Evolutionary conservation across 768 basidiomycete species (phyloP), one percentile per base, ranked within the genome.

Genomic region (Favolaschia claudopus): DNA sequence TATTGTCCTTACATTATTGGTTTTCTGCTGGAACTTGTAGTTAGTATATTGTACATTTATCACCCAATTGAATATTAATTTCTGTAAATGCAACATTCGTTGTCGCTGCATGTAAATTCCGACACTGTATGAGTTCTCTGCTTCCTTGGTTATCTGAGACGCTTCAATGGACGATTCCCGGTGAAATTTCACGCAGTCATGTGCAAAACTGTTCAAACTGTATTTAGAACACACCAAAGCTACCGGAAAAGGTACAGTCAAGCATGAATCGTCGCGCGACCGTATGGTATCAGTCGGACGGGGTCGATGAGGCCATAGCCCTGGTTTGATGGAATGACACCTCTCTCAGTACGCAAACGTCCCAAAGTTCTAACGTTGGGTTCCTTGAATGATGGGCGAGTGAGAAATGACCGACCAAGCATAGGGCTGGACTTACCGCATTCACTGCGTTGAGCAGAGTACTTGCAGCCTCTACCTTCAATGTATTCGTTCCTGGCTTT

Each of bases 371-470:
- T 38, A 14, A 60, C 36, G 19, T 34, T 27, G 4, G 52, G 47
- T 5, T 50, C 57, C 62, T 63, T 19, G 14, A n/a, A 17, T 13
- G 25, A n/a, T 20, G 15, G 42, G 19, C 10, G 17, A 49, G 19
- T n/a, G 9, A n/a, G 19, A 15, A 40, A n/a, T n/a, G n/a, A n/a
- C n/a, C n/a, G n/a, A n/a, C n/a, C n/a, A 19, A 9, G 7, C 36
- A 8, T 43, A 38, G 19, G 9, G 46, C 3, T 40, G 17, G 10
- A 19, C 58, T 36, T 25, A 64, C 63, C 38, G 63, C 46, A 45
- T 60, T 64, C n/a, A 64, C 24, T 8, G 51, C 55, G 33, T 64
- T 64, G 2, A 64, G 43, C 31, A 64, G 33, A 5, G 63, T 64
- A 39, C 58, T 60, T 7, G 59, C 63, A 2, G 50, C 50, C 33